Evolutionary conservation across 768 basidiomycete species (phyloP), one percentile per base, ranked within the genome.

Genomic region (Butyriboletus loyo): DNA sequence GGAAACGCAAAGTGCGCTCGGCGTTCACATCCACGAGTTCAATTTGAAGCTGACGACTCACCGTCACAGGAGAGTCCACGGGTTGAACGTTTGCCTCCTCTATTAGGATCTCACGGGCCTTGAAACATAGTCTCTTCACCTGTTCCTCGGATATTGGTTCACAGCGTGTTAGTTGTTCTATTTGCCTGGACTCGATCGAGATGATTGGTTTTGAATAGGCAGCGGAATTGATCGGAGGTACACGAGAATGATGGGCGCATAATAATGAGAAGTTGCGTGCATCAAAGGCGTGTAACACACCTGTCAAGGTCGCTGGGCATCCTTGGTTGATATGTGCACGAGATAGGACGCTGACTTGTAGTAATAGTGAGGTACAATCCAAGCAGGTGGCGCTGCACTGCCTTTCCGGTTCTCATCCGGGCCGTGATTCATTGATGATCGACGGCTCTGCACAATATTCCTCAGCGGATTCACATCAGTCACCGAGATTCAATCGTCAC

Each of bases 81-180:
- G 86, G 83, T 68, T 98, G 95, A 1, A 99, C 94, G 68, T 99
- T 99, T 3, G 89, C 96, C 72, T 98, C 96, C 72, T 98, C 96
- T 62, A 98, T 92, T 30, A 98, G 76, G 51, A 98, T 95, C 74
- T 98, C 97, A 52, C 94, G 82, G 24, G 97, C 97, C 67, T 97
- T 98, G 62, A 94, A 77, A 73, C 96, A 99, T 8, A 99, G 80
- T 60, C 89, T 80, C 68, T 97, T 98, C 58, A 99, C 97, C 62
- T 96, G 87, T 54, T 92, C 89, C 71, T 99, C 96, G 25, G 93
- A 90, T 63, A 99, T 95, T 52, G 89, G 89, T 63, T 97, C 91
- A 73, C 96, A 98, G 53, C 89, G 87, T 67, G 85, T 83, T 45
- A 98, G 83, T 68, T 96, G 94, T 58, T 87, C 92, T 54, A 98